phyloP scores from a whole-genome alignment of 192 early-diverging fungal species.

The Coemansia sp. region DNA sequence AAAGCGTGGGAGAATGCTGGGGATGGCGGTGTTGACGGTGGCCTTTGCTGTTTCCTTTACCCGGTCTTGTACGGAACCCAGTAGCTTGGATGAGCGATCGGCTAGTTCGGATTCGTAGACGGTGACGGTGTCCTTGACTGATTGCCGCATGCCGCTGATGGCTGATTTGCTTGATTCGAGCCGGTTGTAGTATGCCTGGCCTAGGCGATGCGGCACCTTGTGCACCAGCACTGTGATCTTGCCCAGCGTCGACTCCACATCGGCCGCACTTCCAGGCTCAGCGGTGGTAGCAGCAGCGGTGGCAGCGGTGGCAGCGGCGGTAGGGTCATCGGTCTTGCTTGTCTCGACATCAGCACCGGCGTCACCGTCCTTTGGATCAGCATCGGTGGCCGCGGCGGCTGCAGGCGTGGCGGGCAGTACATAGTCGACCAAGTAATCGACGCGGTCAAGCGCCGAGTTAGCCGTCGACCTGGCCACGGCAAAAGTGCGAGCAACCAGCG shows the following conservation, averaged over 20 bases:
- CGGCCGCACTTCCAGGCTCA: not conserved
- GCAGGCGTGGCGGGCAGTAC: conserved; percentile 33
- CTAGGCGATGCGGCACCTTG: conserved; percentile 45
- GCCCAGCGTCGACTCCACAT: conserved; percentile 27
- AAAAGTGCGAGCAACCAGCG: conserved; percentile 55
- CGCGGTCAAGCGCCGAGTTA: conserved; percentile 57
- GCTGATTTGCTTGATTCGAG: conserved; percentile 33
- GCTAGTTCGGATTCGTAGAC: conserved; percentile 42
- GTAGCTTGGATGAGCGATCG: conserved; percentile 29
- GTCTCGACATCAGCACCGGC: not conserved
- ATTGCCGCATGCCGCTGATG: conserved; percentile 33
- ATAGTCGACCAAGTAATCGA: conserved; percentile 57
- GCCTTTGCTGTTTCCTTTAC: conserved; percentile 30
- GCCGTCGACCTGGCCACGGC: conserved; percentile 52
- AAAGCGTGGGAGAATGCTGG: conserved; percentile 40
- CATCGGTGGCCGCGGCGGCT: not conserved
- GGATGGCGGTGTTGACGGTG: conserved; percentile 42
- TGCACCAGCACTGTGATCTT: conserved; percentile 47
- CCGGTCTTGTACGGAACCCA: conserved; percentile 36
- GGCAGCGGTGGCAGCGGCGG: not conserved
- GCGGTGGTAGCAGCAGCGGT: not conserved
- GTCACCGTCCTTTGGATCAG: not conserved
- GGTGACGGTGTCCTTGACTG: conserved; percentile 38
- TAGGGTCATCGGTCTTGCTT: not conserved
- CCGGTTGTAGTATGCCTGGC: conserved; percentile 37